phyloP scores from a whole-genome alignment of 805 yeast genomes.

The Sporopachydermia lactativora region DNA sequence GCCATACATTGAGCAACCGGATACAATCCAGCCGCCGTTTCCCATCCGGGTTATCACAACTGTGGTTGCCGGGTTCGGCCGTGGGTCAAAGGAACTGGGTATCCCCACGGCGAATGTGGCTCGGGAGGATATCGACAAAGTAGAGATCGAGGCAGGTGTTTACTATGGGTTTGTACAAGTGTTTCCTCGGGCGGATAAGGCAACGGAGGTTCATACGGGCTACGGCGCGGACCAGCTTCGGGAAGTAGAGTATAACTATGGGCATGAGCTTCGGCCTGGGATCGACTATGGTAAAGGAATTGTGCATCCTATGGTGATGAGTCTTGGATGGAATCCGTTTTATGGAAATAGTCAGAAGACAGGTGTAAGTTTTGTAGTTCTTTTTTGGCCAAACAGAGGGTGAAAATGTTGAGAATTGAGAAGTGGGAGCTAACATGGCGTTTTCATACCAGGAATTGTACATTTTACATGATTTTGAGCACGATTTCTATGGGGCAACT shows the following conservation, averaged over 20 bases:
- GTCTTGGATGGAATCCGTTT: conserved; percentile 93
- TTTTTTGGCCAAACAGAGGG: no score
- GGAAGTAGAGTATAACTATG: conserved; percentile 46
- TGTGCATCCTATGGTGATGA: conserved; percentile 80
- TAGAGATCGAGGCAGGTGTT: conserved; percentile 55
- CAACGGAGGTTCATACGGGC: conserved; percentile 22
- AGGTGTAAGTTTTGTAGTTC: conserved; percentile 26
- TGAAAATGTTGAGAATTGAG: no score
- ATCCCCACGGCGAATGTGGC: conserved; percentile 92
- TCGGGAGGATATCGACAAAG: conserved; percentile 31
- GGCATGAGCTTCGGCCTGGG: conserved; percentile 27
- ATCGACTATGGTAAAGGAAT: conserved; percentile 23
- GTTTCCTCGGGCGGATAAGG: conserved; percentile 12
- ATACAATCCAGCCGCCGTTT: conserved; percentile 16
- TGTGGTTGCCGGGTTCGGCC: conserved; percentile 77
- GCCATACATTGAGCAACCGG: not conserved
- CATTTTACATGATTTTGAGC: conserved; percentile 54
- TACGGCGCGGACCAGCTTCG: conserved; percentile 16
- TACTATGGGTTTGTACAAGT: conserved; percentile 69
- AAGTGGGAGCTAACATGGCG: no score
- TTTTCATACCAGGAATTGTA: conserved; percentile 48
- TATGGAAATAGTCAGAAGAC: conserved; percentile 68
- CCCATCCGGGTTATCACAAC: conserved; percentile 20
- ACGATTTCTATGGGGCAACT: conserved; percentile 70
- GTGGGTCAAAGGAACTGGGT: conserved; percentile 89